Conservation (phyloP, 2,329 filamentous ascomycete genomes). For the Fusarium sacchari region DNA sequence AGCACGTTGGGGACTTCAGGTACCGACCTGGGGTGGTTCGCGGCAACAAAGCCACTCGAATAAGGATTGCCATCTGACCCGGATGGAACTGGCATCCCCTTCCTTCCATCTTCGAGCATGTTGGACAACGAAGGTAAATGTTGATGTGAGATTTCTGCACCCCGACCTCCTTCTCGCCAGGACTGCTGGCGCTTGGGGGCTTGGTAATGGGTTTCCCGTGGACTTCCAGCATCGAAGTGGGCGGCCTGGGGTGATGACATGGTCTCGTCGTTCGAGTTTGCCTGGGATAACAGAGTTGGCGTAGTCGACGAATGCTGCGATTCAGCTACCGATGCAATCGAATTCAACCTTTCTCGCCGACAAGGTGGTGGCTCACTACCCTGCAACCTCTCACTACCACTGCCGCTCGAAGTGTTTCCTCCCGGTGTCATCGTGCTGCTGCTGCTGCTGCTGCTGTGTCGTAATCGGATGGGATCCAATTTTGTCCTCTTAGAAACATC, state of each 20-base stretch:
- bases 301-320: slow-evolving; percentile 56
- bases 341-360: slow-evolving; percentile 60
- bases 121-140: slow-evolving; percentile 60
- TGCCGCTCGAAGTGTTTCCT: slow-evolving; percentile 52
- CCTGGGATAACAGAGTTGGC: slow-evolving; percentile 49
- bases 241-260: slow-evolving; percentile 55
- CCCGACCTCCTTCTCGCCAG: slow-evolving; percentile 41
- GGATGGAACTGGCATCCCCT: slow-evolving; percentile 26
- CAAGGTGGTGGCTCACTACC: slow-evolving; percentile 60
- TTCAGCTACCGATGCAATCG: slow-evolving; percentile 58
- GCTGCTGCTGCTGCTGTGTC: slow-evolving; percentile 53
- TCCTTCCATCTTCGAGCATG: slow-evolving; percentile 54
- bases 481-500: slow-evolving; percentile 62
- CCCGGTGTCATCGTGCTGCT: slow-evolving; percentile 51
- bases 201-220: slow-evolving; percentile 42
- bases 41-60: slow-evolving; percentile 44
- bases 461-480: slow-evolving; percentile 52
- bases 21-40: slow-evolving; percentile 45
- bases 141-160: slow-evolving; percentile 39
- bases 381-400: slow-evolving; percentile 58
- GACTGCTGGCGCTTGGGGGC: slow-evolving; percentile 42
- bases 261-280: slow-evolving; percentile 55
- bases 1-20: slow-evolving; percentile 40
- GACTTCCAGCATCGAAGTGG: slow-evolving; percentile 50
- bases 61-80: slow-evolving; percentile 40